Conservation (phyloP, 1,284 basidiomycete species). For the Heliocybe sulcata region DNA sequence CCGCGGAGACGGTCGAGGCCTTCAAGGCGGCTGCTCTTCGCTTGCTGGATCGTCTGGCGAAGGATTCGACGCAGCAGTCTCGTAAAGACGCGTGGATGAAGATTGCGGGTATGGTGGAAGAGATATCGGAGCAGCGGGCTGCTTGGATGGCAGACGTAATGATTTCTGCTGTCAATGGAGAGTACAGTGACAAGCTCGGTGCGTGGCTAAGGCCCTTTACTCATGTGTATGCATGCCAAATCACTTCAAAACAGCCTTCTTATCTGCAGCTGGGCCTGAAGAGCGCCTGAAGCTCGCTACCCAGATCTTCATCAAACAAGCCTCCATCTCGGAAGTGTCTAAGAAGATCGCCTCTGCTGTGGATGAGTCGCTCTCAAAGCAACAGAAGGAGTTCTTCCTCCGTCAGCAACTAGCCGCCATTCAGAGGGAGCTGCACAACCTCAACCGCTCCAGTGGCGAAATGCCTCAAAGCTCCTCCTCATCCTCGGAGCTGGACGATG, state of each 20-base stretch:
- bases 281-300: conserved; percentile 58
- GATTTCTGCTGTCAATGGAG: conserved; percentile 52
- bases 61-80: conserved; percentile 47
- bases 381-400: conserved; percentile 78
- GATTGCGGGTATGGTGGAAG: conserved; percentile 57
- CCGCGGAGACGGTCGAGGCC: conserved; percentile 45
- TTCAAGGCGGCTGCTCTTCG: conserved; percentile 63
- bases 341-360: conserved; percentile 73
- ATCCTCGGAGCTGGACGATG: conserved; percentile 58
- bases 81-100: conserved; percentile 58
- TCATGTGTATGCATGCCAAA: too few relatives aligned
- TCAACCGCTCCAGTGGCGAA: conserved; percentile 26
- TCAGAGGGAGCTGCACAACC: conserved; percentile 73
- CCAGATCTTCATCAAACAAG: conserved; percentile 61
- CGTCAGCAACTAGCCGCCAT: conserved; percentile 87
- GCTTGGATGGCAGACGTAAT: conserved; percentile 73
- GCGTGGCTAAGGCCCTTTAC: conserved; percentile 18
- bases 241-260: conserved; percentile 35
- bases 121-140: conserved; percentile 49
- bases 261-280: conserved; percentile 47
- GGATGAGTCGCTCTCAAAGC: conserved; percentile 71
- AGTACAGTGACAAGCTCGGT: conserved; percentile 68
- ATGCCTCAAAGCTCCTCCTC: conserved; percentile 7
- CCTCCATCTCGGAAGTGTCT: conserved; percentile 69
- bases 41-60: conserved; percentile 58